These are phyloP conservation scores for Talaromyces sp. DNA, from an alignment of 2,329 filamentous ascomycete genomes.

Conservation along the genomic window DNA sequence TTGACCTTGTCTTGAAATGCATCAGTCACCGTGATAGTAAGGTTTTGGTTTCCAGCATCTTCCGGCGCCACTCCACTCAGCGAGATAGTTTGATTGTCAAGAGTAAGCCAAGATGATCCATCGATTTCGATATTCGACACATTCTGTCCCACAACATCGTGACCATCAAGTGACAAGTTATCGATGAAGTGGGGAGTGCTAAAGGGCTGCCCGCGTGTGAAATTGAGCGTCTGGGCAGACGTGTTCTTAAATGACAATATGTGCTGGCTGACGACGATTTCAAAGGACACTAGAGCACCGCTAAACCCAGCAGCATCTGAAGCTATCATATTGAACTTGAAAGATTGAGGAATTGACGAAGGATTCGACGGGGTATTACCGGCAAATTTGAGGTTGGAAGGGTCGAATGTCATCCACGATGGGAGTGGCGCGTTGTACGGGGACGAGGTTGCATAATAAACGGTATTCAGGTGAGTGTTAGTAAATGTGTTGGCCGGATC, in stretches of 20 bases:
- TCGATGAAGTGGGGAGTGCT: slow-evolving; percentile 49
- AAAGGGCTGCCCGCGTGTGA: slow-evolving; percentile 50
- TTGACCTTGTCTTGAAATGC: slow-evolving; percentile 56
- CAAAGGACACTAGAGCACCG: slow-evolving; percentile 60
- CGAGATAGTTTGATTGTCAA: slow-evolving; percentile 58
- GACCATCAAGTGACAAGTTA: slow-evolving; percentile 55
- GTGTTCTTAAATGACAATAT: slow-evolving; percentile 58
- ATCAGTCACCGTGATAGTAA: slow-evolving; percentile 58
- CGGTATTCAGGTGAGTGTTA: slow-evolving; percentile 49
- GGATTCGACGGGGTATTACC: slow-evolving; percentile 65
- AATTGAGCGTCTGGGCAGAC: slow-evolving; percentile 53
- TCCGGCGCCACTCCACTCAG: slow-evolving; percentile 61
- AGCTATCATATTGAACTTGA: slow-evolving; percentile 67
- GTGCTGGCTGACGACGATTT: slow-evolving; percentile 66
- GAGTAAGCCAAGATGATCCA: slow-evolving; percentile 64
- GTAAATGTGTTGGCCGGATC: slow-evolving; percentile 61
- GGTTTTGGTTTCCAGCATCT: slow-evolving; percentile 55
- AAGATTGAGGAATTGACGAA: slow-evolving; percentile 64
- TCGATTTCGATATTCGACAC: slow-evolving; percentile 50
- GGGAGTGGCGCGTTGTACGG: slow-evolving; percentile 73
- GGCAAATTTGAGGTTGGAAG: slow-evolving; percentile 58
- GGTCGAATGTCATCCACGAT: slow-evolving; percentile 76
- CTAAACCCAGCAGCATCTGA: slow-evolving; percentile 77
- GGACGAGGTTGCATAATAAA: slow-evolving; percentile 70
- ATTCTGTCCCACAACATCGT: slow-evolving; percentile 44